phyloP scores from a whole-genome alignment of 805 yeast species.

The Kluyveromyces dobzhanskii region DNA sequence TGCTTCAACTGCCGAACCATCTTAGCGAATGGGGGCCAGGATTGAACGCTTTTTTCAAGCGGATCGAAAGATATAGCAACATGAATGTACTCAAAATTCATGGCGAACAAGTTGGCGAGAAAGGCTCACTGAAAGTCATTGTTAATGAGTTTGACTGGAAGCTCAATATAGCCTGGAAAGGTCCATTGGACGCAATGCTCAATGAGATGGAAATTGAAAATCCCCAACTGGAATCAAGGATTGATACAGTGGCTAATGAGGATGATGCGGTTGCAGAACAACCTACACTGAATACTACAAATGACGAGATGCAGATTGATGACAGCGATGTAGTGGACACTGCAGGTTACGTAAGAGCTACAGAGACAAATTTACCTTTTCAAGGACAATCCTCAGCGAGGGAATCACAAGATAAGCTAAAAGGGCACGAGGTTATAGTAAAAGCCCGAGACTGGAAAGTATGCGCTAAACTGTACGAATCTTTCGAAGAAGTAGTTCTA shows the following conservation, averaged over 20 bases:
- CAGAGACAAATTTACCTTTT: conserved; percentile 17
- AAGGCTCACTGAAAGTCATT: conserved; percentile 14
- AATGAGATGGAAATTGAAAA: background rate
- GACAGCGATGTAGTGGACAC: conserved; percentile 15
- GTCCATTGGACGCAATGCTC: conserved; percentile 21
- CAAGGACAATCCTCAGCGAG: conserved; percentile 7
- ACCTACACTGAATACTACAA: background rate
- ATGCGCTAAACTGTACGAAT: conserved; percentile 51
- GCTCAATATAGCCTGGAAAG: conserved; percentile 28
- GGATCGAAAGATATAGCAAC: conserved; percentile 59
- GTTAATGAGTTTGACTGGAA: conserved; percentile 29
- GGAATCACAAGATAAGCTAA: conserved; percentile 6
- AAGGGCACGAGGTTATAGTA: conserved; percentile 38
- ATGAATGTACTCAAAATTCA: conserved; percentile 42
- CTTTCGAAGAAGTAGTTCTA: conserved; percentile 53
- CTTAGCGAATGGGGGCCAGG: conserved; percentile 31
- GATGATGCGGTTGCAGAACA: background rate
- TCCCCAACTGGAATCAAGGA: background rate
- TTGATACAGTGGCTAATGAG: background rate
- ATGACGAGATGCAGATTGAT: conserved; percentile 15
- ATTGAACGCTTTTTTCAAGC: conserved; percentile 43
- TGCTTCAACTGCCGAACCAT: conserved; percentile 36
- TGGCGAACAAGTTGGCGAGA: conserved; percentile 25
- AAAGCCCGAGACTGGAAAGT: conserved; percentile 60
- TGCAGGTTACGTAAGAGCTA: conserved; percentile 2